These are phyloP conservation scores for Fomitopsis palustris DNA, from an alignment of 1,284 basidiomycete species.

Conservation along the genomic window DNA sequence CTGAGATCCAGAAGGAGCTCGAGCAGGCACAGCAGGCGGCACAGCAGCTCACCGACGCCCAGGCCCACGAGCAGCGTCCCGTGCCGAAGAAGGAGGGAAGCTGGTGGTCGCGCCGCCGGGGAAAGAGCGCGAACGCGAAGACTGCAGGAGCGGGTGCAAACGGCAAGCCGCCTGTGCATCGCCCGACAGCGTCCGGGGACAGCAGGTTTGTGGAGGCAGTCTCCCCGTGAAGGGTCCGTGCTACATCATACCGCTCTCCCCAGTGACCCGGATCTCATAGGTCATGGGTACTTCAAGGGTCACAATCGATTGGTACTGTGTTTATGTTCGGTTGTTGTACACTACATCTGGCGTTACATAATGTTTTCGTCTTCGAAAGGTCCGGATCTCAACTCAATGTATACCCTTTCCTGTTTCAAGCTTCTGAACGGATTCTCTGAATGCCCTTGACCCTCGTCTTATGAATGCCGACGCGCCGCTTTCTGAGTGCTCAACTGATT, in stretches of 20 bases:
- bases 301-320: too few relatives aligned
- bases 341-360: too few relatives aligned
- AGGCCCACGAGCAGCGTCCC: slow-evolving; percentile 33
- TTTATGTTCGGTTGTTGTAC: too few relatives aligned
- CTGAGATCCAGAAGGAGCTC: slow-evolving; percentile 42
- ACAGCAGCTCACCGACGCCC: slow-evolving; percentile 40
- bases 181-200: slow-evolving; percentile 8
- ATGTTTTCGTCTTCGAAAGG: too few relatives aligned
- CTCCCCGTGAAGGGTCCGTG: neutral
- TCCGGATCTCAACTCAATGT: too few relatives aligned
- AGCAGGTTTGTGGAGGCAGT: slow-evolving; percentile 19
- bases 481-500: too few relatives aligned
- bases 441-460: too few relatives aligned
- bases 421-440: too few relatives aligned
- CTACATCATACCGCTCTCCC: neutral
- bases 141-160: neutral
- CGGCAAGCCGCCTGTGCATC: neutral
- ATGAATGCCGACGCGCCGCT: too few relatives aligned
- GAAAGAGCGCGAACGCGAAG: slow-evolving; percentile 13
- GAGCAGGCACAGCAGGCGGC: slow-evolving; percentile 38
- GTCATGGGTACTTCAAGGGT: too few relatives aligned
- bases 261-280: neutral
- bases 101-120: slow-evolving; percentile 23
- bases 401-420: too few relatives aligned
- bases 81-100: slow-evolving; percentile 16